These are phyloP conservation scores for Jackrogersella multiformis DNA, from an alignment of 495 filamentous ascomycete species.

Conservation along the genomic window DNA sequence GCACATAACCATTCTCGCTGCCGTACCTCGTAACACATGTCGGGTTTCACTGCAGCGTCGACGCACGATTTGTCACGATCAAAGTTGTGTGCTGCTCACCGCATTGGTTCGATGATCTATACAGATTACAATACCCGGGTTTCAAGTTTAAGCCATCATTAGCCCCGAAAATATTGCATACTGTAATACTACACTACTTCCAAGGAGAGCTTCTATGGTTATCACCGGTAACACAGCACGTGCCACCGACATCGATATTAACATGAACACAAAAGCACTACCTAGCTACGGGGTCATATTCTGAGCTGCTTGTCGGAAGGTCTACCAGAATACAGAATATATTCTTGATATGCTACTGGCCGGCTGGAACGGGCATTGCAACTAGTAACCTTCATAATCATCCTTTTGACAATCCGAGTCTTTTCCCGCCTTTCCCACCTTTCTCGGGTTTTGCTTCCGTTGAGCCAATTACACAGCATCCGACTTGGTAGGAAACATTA, in stretches of 20 bases:
- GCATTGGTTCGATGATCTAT: constrained; percentile 3
- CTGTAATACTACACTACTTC: no score
- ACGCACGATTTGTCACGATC: not conserved
- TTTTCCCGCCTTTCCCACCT: no score
- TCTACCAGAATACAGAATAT: not conserved
- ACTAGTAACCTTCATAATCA: not conserved
- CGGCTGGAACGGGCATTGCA: not conserved
- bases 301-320: no score
- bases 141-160: not conserved
- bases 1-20: not conserved
- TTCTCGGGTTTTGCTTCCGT: not conserved
- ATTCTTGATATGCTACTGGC: not conserved
- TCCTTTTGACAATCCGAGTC: not conserved
- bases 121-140: not conserved
- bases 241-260: not conserved
- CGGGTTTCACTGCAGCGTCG: not conserved
- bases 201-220: not conserved
- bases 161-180: not conserved
- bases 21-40: not conserved
- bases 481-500: not conserved
- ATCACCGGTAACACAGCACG: not conserved
- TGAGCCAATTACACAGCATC: not conserved
- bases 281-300: no score
- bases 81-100: not conserved
- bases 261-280: not conserved